Base-by-base conservation (phyloP, 164 flowering plant species). In the Protea cynaroides region DNA sequence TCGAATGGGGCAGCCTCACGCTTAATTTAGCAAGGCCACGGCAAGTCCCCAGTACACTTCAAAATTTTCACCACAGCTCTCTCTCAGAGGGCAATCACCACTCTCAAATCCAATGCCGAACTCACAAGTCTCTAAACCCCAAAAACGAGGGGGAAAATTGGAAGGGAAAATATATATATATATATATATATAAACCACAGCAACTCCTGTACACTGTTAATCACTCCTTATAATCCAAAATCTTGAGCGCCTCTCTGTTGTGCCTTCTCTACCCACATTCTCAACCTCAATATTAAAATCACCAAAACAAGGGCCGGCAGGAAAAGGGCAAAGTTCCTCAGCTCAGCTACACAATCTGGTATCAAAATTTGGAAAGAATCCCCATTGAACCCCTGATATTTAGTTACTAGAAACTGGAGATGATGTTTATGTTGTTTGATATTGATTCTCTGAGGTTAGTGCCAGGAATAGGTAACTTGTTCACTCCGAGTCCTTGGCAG, bases 401-500 rank as follows among this genome's bases (percentile, higher is more conserved):
- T 29, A 29, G 5, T 29, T 56, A 29, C 58, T 56, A 65, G 51
- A 62, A 65, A 23, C 36, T 67, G 64, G 60, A 36, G 34, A 14
- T 40, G 65, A 62, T 47, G 43, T 55, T 36, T 6, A 57, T 46
- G 24, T 61, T 49, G 65, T 69, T 68, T 52, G 44, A 34, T 50
- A 15, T 12, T 15, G 52, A 18, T 49, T 56, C 54, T 64, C 65
- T 68, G 5, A 40, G 66, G 79, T 80, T 72, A 75, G 77, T 71
- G 72, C 62, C 66, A 60, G 61, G 66, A 72, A 37, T 62, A 36
- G 43, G 14, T 7, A 58, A 63, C 62, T 36, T 24, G 61, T 58
- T 81, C 75, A 80, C 56, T 84, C 84, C 9, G 53, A 72, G 38
- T 76, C 85, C 79, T 79, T 82, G 25, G 74, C 64, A 65, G 86